Base-by-base conservation (phyloP, 768 basidiomycete genomes). In the Russula virescens region DNA sequence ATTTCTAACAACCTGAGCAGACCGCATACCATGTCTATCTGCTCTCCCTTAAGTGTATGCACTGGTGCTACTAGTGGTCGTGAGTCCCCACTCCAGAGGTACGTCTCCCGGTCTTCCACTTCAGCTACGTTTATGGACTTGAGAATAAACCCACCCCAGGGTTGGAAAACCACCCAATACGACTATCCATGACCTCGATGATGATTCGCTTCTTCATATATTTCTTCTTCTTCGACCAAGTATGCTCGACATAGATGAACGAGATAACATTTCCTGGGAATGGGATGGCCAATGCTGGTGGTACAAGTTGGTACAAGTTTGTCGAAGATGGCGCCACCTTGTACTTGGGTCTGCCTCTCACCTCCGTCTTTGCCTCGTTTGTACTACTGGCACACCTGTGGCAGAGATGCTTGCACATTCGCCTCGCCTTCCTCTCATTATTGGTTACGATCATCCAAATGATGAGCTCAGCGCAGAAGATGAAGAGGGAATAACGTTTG, bases 91-190 rank as follows among this genome's bases (percentile, higher is more conserved):
- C 8, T 3, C 31, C 31, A 31, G 31, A 31, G 31, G 31, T 31
- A 31, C 8, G 31, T n/a, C n/a, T n/a, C n/a, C n/a, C n/a, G n/a
- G n/a, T n/a, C 31, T 31, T 31, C 31, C 31, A 3, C 8, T 31
- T 8, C 8, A 31, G 31, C 31, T 31, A 31, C 8, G 31, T 4
- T 31, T 3, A 8, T 99, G 38, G 89, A 92, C 75, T 99, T 96
- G 97, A 88, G 31, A 31, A 31, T 31, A 4, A 31, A 31, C 31
- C 31, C 31, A 31, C 8, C 5, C 8, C 31, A 31, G 31, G 3
- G 31, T 31, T 8, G 8, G 5, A 3, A 31, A 31, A 8, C 8
- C 31, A 31, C 31, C 31, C 31, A 31, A 8, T 8, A 31, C 31
- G 8, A 4, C 14, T 40, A 40, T 40, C 38, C 38, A 40, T 11